A percentile compares a stretch with the other conserved stretches of the same genome.
Conservation (phyloP, 768 basidiomycete species). For the Royoungia palumana region DNA sequence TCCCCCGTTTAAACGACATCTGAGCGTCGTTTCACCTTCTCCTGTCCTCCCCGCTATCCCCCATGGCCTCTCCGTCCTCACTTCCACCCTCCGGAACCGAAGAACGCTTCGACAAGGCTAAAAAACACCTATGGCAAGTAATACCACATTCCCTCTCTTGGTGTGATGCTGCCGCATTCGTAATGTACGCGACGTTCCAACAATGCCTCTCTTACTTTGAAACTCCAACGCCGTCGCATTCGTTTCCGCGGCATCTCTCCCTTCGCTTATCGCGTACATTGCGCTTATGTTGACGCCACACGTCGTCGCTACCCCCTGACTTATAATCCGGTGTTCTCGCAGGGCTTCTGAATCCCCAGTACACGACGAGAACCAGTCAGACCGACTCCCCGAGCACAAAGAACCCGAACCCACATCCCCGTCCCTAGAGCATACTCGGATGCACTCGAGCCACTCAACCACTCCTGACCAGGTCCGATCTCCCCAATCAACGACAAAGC, state of each 20-base stretch:
- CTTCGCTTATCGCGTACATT: constrained; percentile 23
- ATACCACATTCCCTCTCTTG: constrained; percentile 3
- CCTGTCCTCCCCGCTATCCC: constrained; percentile 16
- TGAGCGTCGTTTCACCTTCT: constrained; percentile 23
- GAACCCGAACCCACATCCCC: constrained; percentile 15
- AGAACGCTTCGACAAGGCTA: constrained; percentile 35
- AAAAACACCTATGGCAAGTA: constrained; percentile 36
- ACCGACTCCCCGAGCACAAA: constrained; percentile 11
- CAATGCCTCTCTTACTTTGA: constrained; percentile 11
- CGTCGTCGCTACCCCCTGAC: constrained; percentile 16
- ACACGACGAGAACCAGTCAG: constrained; percentile 19
- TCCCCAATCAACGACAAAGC: constrained; percentile 16
- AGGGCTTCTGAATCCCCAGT: constrained; percentile 32
- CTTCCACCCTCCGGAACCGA: constrained; percentile 19
- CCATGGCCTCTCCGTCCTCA: constrained; percentile 27
- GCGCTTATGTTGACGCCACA: constrained; percentile 32
- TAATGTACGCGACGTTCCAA: constrained; percentile 12
- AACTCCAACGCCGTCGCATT: constrained; percentile 12
- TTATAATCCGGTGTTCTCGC: constrained; percentile 17
- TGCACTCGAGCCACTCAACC: constrained; percentile 17
- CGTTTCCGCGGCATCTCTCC: constrained; percentile 7
- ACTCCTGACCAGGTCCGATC: constrained; percentile 18
- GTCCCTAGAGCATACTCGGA: constrained; percentile 23
- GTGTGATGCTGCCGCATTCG: neutral
- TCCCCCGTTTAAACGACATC: constrained; percentile 18